Evolutionary conservation across 2,329 filamentous ascomycete species (phyloP), one percentile per base, ranked within the genome.

Genomic region (Xenosphaeropsis pyriputrescens): DNA sequence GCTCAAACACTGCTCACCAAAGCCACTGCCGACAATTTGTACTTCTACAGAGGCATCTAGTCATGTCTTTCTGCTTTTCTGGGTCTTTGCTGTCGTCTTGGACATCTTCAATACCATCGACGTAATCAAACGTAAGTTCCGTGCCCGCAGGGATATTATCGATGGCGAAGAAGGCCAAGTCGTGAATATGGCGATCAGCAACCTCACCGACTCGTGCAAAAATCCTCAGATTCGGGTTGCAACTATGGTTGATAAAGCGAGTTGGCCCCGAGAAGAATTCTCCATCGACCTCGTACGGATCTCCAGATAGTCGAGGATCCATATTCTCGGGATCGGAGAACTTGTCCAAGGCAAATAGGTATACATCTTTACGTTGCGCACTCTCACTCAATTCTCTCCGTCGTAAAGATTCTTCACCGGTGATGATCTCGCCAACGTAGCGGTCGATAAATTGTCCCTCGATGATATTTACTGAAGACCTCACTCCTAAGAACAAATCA

Each of bases 161-260:
- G 19, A 76, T 68, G 0, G 84, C 81, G 49, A 89, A 89, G 42
- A 89, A 68, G 0, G 81, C 83, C 35, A 89, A 61, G 42, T 86
- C 80, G 53, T 89, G 85, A 6, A 88, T 66, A 34, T 75, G 69
- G 41, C 75, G 75, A 49, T 88, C 80, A 0, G 79, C 72, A 43
- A 83, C 78, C 50, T 88, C 83, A 36, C 80, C 82, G 2, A 83
- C 79, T 1, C 85, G 74, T 0, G 80, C 82, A 56, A 88, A 89
- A 42, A 86, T 84, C 12, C 79, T 67, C 50, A 85, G 68, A 50
- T 88, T 89, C 0, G 84, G 83, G 4, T 83, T 72, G 53, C 84
- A 89, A 2, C 73, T 81, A 54, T 91, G 84, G 49, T 91, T 91
- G 54, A 89, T 81, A 56, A 89, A 91, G 2, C 83, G 71, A 0